Evolutionary conservation across 2,329 filamentous ascomycete species (phyloP), one percentile per base, ranked within the genome.

Genomic region (Thielaviopsis ethacetica): DNA sequence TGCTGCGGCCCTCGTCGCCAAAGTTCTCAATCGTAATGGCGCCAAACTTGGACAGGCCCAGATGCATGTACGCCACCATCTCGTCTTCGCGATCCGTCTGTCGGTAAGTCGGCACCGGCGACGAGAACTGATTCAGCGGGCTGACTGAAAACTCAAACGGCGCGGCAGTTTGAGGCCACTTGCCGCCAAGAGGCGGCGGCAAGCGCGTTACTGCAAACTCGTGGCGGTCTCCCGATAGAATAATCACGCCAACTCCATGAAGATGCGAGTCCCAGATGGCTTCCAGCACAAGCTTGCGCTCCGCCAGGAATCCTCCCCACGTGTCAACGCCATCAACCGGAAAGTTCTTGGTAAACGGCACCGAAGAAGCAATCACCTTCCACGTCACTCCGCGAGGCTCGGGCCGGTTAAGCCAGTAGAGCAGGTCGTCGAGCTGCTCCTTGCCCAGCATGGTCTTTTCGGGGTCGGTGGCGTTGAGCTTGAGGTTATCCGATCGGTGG

Each of bases 281-380:
- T 68, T 95, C 86, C 15, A 98, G 82, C 26, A 97, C 80, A 59
- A 75, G 76, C 58, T 78, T 80, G 17, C 93, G 84, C 73, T 98
- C 93, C 54, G 77, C 73, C 1, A 96, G 76, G 70, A 95, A 96
- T 0, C 91, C 91, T 53, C 88, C 89, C 93, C 93, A 98, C 0
- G 93, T 97, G 68, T 98, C 93, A 62, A 84, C 77, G 1, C 82
- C 83, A 63, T 93, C 91, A 63, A 95, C 81, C 24, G 83, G 85
- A 91, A 93, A 98, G 70, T 98, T 98, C 73, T 95, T 95, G 6
- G 93, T 97, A 68, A 98, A 95, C 0, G 93, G 93, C 5, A 97
- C 86, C 19, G 87, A 91, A 47, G 87, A 91, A 19, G 91, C 84
- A 56, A 98, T 76, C 65, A 98, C 83, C 73, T 97, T 97, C 91